Evolutionary conservation across 345 rosid genomes (phyloP).

Genomic region (Jatropha curcas): DNA sequence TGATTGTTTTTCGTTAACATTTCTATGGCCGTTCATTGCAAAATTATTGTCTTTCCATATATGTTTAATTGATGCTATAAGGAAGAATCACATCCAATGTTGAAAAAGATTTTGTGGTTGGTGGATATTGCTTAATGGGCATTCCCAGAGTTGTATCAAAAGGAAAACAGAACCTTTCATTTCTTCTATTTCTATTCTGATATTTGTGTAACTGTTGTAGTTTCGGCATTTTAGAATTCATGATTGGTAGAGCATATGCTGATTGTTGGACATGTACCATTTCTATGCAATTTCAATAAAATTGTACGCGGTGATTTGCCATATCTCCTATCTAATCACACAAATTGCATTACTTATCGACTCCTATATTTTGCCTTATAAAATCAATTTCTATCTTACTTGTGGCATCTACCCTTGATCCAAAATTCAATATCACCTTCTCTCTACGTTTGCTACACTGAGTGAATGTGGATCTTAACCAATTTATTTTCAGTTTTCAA

Average conservation of each 20-base stretch:
- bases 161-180: constrained; percentile 26
- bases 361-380: not conserved
- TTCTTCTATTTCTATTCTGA: constrained; percentile 19
- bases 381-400: not conserved
- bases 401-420: not conserved
- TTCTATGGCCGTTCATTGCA: constrained; percentile 35
- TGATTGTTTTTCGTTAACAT: constrained; percentile 39
- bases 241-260: constrained; percentile 42
- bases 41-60: constrained; percentile 30
- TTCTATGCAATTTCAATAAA: constrained; percentile 45
- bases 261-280: constrained; percentile 48
- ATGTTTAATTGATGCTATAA: constrained; percentile 34
- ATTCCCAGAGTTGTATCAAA: constrained; percentile 30
- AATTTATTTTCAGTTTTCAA: not conserved
- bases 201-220: constrained; percentile 52
- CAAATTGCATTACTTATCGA: not conserved
- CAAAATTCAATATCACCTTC: not conserved
- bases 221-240: constrained; percentile 43
- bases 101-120: constrained; percentile 41
- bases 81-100: constrained; percentile 25
- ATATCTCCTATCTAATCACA: not conserved
- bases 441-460: not conserved
- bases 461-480: not conserved
- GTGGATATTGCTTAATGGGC: constrained; percentile 36
- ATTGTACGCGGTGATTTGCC: constrained; percentile 26